Conservation (phyloP, 208 protist genomes). For the Wallacemonas rigidus region DNA sequence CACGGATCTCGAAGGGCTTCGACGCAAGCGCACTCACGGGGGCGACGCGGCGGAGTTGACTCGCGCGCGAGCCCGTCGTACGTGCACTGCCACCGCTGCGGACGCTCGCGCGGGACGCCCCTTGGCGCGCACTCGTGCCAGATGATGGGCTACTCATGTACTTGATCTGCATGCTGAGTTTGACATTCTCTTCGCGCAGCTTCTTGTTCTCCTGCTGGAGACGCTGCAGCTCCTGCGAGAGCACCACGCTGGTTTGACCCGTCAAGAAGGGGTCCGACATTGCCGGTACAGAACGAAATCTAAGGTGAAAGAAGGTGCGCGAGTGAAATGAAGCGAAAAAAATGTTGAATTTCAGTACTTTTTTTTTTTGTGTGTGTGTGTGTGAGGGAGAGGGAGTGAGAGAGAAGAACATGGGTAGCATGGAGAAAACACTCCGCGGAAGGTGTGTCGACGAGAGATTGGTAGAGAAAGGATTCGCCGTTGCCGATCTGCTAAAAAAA, state of each 20-base stretch:
- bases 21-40: background rate
- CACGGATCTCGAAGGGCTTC: background rate
- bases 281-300: background rate
- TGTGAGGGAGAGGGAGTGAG: too few relatives aligned
- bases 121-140: background rate
- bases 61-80: background rate
- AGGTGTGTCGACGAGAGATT: too few relatives aligned
- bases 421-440: too few relatives aligned
- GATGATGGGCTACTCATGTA: slow-evolving; percentile 2
- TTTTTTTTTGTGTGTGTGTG: too few relatives aligned
- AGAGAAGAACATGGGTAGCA: too few relatives aligned
- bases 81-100: background rate
- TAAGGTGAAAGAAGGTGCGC: background rate
- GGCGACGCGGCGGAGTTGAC: slow-evolving; percentile 3
- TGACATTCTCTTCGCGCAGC: slow-evolving; percentile 52
- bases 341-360: background rate
- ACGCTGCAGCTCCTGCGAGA: slow-evolving; percentile 46
- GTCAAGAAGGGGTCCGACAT: slow-evolving; percentile 39
- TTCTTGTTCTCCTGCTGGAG: slow-evolving; percentile 62
- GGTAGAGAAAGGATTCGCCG: too few relatives aligned
- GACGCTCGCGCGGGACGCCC: background rate
- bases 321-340: background rate
- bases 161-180: slow-evolving; percentile 40
- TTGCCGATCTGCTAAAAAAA: too few relatives aligned
- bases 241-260: background rate